phyloP scores from a whole-genome alignment of 169 alveolate species.

The Cryptosporidium ryanae region DNA sequence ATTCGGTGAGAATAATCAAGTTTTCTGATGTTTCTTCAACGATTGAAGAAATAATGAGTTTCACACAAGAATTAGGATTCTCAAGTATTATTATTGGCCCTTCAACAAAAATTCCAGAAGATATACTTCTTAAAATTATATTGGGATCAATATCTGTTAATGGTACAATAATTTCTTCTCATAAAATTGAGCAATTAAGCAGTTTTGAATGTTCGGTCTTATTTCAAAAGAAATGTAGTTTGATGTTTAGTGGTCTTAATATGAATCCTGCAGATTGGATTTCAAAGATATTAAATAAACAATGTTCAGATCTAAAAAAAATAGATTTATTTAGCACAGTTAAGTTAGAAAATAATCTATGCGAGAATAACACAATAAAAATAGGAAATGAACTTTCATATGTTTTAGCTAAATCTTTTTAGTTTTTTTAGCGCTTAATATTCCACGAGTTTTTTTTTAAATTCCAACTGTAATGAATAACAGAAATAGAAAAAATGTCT shows the following conservation, averaged over 20 bases:
- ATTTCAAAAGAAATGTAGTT: conserved; percentile 47
- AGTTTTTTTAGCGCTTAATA: conserved; percentile 47
- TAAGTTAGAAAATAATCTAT: conserved; percentile 1
- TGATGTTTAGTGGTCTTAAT: conserved; percentile 22
- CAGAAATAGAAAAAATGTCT: background rate
- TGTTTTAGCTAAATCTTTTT: conserved; percentile 2
- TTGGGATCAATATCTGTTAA: conserved; percentile 36
- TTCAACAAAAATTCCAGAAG: background rate
- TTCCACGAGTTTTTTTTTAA: background rate
- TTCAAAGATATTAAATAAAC: background rate
- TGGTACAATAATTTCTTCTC: conserved; percentile 10
- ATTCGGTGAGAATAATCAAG: background rate
- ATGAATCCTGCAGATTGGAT: conserved; percentile 23
- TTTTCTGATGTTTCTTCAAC: conserved; percentile 30
- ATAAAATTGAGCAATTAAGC: conserved; percentile 26
- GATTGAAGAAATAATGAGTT: conserved; percentile 5
- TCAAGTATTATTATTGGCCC: conserved; percentile 31
- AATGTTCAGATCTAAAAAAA: background rate
- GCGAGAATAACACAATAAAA: conserved; percentile 6
- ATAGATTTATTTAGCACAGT: conserved; percentile 7
- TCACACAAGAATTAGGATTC: conserved; percentile 43
- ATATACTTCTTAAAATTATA: conserved; percentile 18
- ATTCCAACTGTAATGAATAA: conserved; percentile 8
- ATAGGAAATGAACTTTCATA: conserved; percentile 31
- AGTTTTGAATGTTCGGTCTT: conserved; percentile 46